Evolutionary conservation across 148 eudicot species (phyloP).

Genomic region (Chenopodium formosanum): DNA sequence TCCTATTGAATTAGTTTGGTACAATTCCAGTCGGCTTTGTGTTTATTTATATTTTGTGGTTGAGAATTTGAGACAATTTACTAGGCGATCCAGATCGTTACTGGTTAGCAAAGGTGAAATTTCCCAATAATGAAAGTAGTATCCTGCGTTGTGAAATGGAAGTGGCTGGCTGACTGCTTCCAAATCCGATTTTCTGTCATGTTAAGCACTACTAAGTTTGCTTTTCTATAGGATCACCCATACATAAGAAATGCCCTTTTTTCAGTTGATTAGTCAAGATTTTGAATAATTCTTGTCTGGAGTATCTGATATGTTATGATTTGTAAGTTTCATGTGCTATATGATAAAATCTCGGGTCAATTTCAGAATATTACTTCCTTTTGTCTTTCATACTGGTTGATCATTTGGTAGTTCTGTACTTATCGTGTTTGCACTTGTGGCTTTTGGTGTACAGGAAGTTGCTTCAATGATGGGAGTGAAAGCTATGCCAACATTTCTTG

Average conservation of each 20-base stretch:
- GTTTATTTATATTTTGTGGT: no score
- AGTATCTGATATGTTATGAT: not conserved
- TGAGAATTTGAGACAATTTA: no score
- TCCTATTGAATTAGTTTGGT: no score
- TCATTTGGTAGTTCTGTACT: not conserved
- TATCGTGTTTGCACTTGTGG: not conserved
- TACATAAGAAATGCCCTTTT: not conserved
- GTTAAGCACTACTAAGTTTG: no score
- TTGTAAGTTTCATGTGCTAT: not conserved
- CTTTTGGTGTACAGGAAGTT: constrained; percentile 40
- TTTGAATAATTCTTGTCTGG: not conserved
- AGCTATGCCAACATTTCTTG: constrained; percentile 86
- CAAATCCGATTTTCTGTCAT: no score
- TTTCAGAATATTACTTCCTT: not conserved
- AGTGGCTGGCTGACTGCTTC: no score
- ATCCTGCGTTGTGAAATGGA: no score
- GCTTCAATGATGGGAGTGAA: constrained; percentile 58
- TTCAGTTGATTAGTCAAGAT: not conserved
- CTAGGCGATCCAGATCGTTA: no score
- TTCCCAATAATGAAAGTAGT: no score
- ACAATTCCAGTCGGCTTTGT: no score
- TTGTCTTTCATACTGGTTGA: not conserved
- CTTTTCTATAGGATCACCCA: no score
- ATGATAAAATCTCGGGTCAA: not conserved
- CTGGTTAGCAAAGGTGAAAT: no score